A percentile compares a stretch with the other conserved stretches of the same genome.
These are phyloP conservation scores for Paramarasmius palmivorus DNA, from an alignment of 1,284 basidiomycete species.

Conservation along the genomic window DNA sequence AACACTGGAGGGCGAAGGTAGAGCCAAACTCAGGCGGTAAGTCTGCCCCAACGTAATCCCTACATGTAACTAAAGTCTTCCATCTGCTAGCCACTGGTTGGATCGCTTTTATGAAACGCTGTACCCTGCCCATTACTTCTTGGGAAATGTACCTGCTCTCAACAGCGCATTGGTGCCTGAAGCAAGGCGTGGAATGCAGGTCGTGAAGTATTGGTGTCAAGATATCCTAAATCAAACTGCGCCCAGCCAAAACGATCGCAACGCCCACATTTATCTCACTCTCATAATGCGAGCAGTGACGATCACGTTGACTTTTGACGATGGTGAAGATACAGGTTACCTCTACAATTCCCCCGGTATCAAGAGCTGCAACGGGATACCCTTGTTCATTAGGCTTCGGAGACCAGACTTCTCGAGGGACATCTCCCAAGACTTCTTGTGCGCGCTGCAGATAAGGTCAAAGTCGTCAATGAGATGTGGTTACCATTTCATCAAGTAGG, in stretches of 20 bases:
- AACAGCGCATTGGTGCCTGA: background rate
- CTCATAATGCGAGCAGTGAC: background rate
- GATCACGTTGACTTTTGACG: background rate
- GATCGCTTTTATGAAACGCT: constrained; percentile 1
- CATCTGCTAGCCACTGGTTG: constrained; percentile 3
- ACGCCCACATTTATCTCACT: background rate
- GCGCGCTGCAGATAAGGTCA: background rate
- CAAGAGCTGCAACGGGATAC: background rate
- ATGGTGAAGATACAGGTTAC: background rate
- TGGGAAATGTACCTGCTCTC: background rate
- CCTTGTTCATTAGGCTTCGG: background rate
- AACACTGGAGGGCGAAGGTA: background rate
- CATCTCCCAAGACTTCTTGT: background rate
- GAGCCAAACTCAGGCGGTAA: background rate
- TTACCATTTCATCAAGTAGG: background rate
- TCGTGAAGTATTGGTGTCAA: constrained; percentile 1
- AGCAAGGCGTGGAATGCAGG: constrained; percentile 2
- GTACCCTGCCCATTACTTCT: background rate
- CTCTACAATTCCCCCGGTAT: background rate
- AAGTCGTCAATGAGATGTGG: background rate
- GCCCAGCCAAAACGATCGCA: too few relatives aligned
- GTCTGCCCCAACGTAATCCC: background rate
- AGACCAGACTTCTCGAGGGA: background rate
- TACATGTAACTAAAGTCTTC: too few relatives aligned
- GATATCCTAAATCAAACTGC: background rate